These are phyloP conservation scores for Solanum pinnatisectum DNA, from an alignment of 257 asterid species.

Conservation along the genomic window DNA sequence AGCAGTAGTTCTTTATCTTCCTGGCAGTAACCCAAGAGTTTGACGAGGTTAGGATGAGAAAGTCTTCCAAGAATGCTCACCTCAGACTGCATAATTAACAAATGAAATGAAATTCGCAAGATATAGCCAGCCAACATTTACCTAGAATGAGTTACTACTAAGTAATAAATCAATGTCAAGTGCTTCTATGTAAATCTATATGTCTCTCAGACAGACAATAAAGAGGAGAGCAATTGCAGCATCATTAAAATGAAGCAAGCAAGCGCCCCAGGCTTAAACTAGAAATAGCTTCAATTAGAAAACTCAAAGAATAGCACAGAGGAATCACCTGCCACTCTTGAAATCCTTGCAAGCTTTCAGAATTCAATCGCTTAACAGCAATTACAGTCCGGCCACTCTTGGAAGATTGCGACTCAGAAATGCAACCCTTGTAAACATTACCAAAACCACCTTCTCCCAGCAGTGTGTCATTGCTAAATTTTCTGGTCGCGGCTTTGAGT, in stretches of 20 bases:
- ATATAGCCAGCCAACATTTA: background rate
- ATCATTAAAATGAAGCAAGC: background rate
- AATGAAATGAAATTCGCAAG: background rate
- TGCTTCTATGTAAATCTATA: background rate
- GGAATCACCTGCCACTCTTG: background rate
- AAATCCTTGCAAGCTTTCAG: background rate
- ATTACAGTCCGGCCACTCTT: background rate
- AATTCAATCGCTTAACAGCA: background rate
- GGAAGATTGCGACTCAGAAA: background rate
- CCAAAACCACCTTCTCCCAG: background rate
- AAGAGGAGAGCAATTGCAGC: background rate
- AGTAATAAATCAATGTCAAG: background rate
- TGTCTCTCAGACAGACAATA: background rate
- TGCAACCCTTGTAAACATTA: background rate
- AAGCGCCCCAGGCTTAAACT: background rate
- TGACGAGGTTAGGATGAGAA: background rate
- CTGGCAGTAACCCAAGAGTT: background rate
- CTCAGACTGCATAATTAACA: background rate
- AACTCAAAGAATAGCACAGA: background rate
- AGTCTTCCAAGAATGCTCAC: background rate
- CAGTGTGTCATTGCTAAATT: background rate
- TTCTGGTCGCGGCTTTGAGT: background rate
- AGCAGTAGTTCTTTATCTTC: background rate
- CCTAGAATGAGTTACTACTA: background rate
- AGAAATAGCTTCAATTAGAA: background rate